Evolutionary conservation across 164 flowering plant species (phyloP).

Genomic region (Macadamia tetraphylla): DNA sequence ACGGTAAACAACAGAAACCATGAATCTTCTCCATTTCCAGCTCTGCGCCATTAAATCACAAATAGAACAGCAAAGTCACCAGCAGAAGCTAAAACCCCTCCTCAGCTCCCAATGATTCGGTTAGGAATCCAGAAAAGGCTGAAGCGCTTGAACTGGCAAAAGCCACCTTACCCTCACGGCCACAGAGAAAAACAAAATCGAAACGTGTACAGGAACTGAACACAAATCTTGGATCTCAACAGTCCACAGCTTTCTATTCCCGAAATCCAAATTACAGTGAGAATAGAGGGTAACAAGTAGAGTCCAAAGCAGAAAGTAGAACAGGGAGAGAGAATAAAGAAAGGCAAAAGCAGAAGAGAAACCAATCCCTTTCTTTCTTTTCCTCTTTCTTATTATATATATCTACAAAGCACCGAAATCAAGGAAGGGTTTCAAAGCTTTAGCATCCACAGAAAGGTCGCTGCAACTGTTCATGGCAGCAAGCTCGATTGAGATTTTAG

Average conservation of each 20-base stretch:
- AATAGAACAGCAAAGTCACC: background rate
- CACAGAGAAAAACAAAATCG: too few species aligned
- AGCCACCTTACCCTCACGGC: too few species aligned
- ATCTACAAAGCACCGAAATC: constrained; percentile 15
- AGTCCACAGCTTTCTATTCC: too few species aligned
- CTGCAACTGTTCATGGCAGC: too few species aligned
- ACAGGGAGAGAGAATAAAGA: background rate
- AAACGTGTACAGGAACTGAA: too few species aligned
- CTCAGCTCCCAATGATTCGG: background rate
- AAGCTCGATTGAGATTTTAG: too few species aligned
- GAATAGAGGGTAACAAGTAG: too few species aligned
- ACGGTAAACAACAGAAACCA: background rate
- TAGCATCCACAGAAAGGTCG: background rate
- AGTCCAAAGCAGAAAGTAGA: too few species aligned
- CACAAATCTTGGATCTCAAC: too few species aligned
- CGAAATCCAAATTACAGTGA: too few species aligned
- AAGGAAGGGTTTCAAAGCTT: constrained; percentile 4
- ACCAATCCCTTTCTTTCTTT: background rate
- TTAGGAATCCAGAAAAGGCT: too few species aligned
- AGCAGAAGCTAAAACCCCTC: background rate
- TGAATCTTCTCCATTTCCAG: constrained; percentile 9
- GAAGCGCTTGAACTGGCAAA: too few species aligned
- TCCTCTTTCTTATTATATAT: background rate
- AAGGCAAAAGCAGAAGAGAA: background rate
- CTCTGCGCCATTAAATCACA: constrained; percentile 6